Evolutionary conservation across 257 asterid species (phyloP), one percentile per base, ranked within the genome.

Genomic region (Eustoma russellianum): DNA sequence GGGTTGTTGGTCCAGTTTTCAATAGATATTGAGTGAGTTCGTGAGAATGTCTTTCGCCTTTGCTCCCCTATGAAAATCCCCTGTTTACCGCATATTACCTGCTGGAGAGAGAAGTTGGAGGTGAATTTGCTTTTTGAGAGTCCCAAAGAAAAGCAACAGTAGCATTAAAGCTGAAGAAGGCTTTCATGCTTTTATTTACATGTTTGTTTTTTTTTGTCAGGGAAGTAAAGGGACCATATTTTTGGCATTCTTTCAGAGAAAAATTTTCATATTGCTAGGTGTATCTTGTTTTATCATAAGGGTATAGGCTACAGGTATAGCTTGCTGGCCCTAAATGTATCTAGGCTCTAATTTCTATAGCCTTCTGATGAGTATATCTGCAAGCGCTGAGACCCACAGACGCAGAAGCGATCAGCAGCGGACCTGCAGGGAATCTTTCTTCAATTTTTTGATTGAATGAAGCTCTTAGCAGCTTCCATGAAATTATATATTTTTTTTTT

Each of bases 81-180:
- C 61, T 47, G 24, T 53, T 47, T 66, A 70, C 48, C 48, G n/a
- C n/a, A n/a, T 52, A 54, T 60, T 65, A 54, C 53, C 34, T 68
- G 77, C 50, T 51, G 50, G 76, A 69, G 66, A 68, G 74, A 71
- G 77, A 69, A 60, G 51, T 30, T 57, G 13, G 50, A 40, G 71
- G 68, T 74, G 77, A 70, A 78, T 64, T 63, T 67, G 75, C 73
- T 75, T 80, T 83, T 82, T 77, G 79, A 75, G 85, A 73, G 82
- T 55, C 84, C 82, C 94, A 85, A 89, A 83, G 89, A 80, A 70
- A 66, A 66, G 79, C 43, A 65, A 61, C 66, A 61, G 77, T 75
- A 46, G 68, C 77, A 67, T 68, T 77, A 77, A 86, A 84, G 94
- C 78, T 83, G 86, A 64, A 55, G 55, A 48, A 56, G 55, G 70